Evolutionary conservation across 169 alveolate species (phyloP), one percentile per base, ranked within the genome.

Genomic region (Cryptosporidium andersoni): DNA sequence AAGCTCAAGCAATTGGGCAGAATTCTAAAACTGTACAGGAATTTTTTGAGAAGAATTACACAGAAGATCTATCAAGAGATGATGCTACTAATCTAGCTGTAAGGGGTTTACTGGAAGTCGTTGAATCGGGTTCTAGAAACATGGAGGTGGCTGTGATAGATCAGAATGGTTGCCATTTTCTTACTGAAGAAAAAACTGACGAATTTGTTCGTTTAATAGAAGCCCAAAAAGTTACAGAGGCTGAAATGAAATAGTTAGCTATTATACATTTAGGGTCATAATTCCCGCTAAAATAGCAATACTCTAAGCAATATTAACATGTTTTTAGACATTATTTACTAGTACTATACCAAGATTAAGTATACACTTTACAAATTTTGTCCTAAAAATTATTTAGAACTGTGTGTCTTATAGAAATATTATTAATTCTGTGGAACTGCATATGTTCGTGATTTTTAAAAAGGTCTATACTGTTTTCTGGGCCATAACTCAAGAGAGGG

Each of bases 1-100:
- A 96, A 92, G 99, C 99, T 25, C 97, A 96, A 53, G 99, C 99
- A 4, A 94, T 98, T 47, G 99, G 99, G 42, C 94, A 95, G 82
- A 96, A 96, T 90, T 94, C 98, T 45, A 97, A 97, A 93, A 95
- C 92, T 66, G 98, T 97, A 43, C 95, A 94, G 64, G 99, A 96
- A 58, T 97, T 92, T 82, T 91, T 98, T 40, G 99, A 97, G 88
- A 97, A 97, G 66, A 93, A 95, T 91, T 97, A 96, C 89, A 90
- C 89, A 25, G 97, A 95, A 65, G 94, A 94, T 81, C 80, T 95
- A 93, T 89, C 80, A 52, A 91, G 93, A 64, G 97, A 97, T 49
- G 95, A 94, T 36, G 91, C 98, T 5, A 82, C 96, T 45, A 92
- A 90, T 65, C 88, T 96, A 66, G 98, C 99, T 14, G 82, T 97